Conservation (phyloP, 1,284 basidiomycete species). For the Prillingera fragicola region DNA sequence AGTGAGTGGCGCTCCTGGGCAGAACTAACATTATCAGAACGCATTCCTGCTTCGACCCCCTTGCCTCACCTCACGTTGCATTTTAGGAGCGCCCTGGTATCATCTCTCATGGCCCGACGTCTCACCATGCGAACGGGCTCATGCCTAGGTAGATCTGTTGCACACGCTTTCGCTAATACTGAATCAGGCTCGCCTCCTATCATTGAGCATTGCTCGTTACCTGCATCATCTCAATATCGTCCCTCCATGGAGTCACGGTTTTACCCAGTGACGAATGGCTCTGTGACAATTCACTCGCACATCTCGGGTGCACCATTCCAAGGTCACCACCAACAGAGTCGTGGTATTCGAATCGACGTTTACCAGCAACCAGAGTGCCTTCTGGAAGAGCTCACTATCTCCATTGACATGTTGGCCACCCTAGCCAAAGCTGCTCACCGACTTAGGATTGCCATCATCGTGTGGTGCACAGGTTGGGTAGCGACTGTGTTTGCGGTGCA, state of each 20-base stretch:
- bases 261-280: constrained; percentile 51
- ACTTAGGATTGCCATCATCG: constrained; percentile 63
- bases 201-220: constrained; percentile 44
- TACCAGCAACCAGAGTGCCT: constrained; percentile 46
- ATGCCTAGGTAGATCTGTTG: constrained; percentile 15
- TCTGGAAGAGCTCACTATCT: constrained; percentile 52
- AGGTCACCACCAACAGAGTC: constrained; percentile 14
- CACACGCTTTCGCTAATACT: background rate
- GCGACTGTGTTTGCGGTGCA: constrained; percentile 54
- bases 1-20: no score
- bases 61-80: no score
- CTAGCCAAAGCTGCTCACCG: constrained; percentile 63
- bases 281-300: constrained; percentile 66
- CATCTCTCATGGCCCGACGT: constrained; percentile 11
- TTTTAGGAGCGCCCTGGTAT: constrained; percentile 3
- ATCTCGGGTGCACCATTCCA: constrained; percentile 60
- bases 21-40: no score
- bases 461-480: constrained; percentile 65
- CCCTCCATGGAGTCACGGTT: constrained; percentile 66
- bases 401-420: constrained; percentile 63
- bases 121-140: background rate
- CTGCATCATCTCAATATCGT: constrained; percentile 59
- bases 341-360: constrained; percentile 26
- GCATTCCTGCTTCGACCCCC: no score
- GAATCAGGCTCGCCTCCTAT: constrained; percentile 18